Percentiles rank a stretch among this genome's conserved stretches.
These are phyloP conservation scores for Umbellularia californica DNA, from an alignment of 164 flowering plant species.

Conservation along the genomic window DNA sequence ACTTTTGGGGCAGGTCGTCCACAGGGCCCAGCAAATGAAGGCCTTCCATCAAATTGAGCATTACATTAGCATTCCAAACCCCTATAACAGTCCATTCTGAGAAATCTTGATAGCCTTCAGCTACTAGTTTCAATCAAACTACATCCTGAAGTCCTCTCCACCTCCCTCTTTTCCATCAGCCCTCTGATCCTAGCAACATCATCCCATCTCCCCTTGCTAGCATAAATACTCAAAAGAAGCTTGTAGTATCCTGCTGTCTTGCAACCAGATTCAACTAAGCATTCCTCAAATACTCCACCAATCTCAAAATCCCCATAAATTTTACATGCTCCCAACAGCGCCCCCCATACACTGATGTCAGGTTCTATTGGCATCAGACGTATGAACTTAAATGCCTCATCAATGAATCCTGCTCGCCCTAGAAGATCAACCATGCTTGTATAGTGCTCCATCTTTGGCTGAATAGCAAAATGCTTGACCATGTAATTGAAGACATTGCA, in stretches of 20 bases:
- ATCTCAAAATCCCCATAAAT: conserved; percentile 12
- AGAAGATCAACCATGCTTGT: conserved; percentile 11
- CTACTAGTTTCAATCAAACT: conserved; percentile 10
- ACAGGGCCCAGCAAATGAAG: no score
- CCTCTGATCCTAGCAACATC: conserved; percentile 11
- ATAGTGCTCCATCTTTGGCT: conserved; percentile 19
- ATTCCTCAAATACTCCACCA: background rate
- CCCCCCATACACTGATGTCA: conserved; percentile 13
- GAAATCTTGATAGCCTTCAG: background rate
- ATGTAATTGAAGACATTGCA: conserved; percentile 10
- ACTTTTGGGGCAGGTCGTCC: no score
- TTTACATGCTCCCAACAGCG: conserved; percentile 17
- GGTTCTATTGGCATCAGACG: conserved; percentile 13
- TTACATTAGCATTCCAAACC: no score
- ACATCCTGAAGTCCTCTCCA: conserved; percentile 5
- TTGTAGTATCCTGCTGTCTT: conserved; percentile 12
- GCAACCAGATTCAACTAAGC: conserved; percentile 5
- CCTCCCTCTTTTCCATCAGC: conserved; percentile 10
- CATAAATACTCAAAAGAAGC: conserved; percentile 13
- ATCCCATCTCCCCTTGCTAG: conserved; percentile 7
- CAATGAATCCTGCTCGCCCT: conserved; percentile 15
- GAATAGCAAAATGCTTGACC: conserved; percentile 5
- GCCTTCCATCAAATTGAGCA: no score
- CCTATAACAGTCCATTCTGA: no score
- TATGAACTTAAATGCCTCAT: conserved; percentile 16